These are phyloP conservation scores for Candida stauntonica DNA, from an alignment of 805 yeast genomes.

Conservation along the genomic window DNA sequence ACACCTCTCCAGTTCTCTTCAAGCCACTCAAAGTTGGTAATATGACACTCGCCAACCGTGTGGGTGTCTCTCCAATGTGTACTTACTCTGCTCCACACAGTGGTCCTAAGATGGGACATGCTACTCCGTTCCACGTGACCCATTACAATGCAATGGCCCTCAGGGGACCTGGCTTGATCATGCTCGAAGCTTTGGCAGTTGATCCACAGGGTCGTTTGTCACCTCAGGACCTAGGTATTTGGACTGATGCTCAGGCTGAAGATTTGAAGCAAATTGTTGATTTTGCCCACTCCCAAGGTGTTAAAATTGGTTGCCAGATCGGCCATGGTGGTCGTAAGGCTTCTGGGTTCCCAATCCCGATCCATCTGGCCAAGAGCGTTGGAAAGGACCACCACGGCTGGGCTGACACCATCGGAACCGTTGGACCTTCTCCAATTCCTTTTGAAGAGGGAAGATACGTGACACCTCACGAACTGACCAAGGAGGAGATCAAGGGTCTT, in stretches of 20 bases:
- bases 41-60: slow-evolving; percentile 39
- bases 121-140: slow-evolving; percentile 43
- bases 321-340: slow-evolving; percentile 54
- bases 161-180: slow-evolving; percentile 46
- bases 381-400: slow-evolving; percentile 37
- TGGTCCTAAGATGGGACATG: slow-evolving; percentile 31
- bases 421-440: slow-evolving; percentile 42
- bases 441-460: slow-evolving; percentile 20
- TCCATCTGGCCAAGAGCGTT: slow-evolving; percentile 30
- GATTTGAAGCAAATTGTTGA: slow-evolving; percentile 38
- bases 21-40: slow-evolving; percentile 19
- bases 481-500: slow-evolving; percentile 37
- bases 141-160: slow-evolving; percentile 46
- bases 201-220: slow-evolving; percentile 38
- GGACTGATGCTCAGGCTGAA: slow-evolving; percentile 44
- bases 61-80: slow-evolving; percentile 57
- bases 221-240: slow-evolving; percentile 46
- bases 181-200: slow-evolving; percentile 44
- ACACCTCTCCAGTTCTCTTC: slow-evolving; percentile 20
- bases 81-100: slow-evolving; percentile 37
- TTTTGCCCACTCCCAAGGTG: slow-evolving; percentile 41
- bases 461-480: slow-evolving; percentile 40
- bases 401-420: slow-evolving; percentile 34
- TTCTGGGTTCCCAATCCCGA: slow-evolving; percentile 30
- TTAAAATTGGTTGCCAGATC: slow-evolving; percentile 47